These are phyloP conservation scores for Gracilaria caudata DNA, from an alignment of 23 red algal species.

Conservation along the genomic window DNA sequence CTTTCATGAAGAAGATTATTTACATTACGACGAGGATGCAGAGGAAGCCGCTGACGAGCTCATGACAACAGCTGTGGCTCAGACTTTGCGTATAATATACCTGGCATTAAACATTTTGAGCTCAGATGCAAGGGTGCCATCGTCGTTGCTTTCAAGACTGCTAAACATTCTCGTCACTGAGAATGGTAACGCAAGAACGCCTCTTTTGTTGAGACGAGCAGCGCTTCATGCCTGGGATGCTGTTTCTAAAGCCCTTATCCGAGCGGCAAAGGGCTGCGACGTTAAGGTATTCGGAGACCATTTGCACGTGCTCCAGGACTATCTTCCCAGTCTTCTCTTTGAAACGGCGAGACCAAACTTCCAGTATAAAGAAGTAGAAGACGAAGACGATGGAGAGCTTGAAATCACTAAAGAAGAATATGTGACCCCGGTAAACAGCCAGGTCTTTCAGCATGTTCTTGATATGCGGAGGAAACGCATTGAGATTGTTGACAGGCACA, in stretches of 20 bases:
- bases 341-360: constrained; percentile 30
- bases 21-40: constrained; percentile 37
- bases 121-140: constrained; percentile 68
- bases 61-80: constrained; percentile 56
- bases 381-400: constrained; percentile 33
- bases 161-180: constrained; percentile 68
- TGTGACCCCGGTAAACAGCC: constrained; percentile 35
- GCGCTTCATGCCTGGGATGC: constrained; percentile 80
- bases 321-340: constrained; percentile 48
- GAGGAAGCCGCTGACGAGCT: constrained; percentile 63
- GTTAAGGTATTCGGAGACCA: constrained; percentile 65
- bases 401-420: constrained; percentile 66
- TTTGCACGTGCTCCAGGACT: constrained; percentile 33
- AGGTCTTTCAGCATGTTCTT: constrained; percentile 36
- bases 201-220: constrained; percentile 64
- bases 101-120: constrained; percentile 62
- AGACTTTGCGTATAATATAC: constrained; percentile 71
- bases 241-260: constrained; percentile 45
- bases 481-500: constrained; percentile 63
- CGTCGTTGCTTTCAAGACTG: constrained; percentile 55
- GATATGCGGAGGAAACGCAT: constrained; percentile 41
- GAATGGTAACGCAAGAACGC: constrained; percentile 61
- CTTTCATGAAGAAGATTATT: constrained; percentile 69
- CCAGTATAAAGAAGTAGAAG: constrained; percentile 59
- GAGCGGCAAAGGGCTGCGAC: constrained; percentile 36